Base-by-base conservation (phyloP, 23 red algal genomes). In the Gracilaria gracilis region DNA sequence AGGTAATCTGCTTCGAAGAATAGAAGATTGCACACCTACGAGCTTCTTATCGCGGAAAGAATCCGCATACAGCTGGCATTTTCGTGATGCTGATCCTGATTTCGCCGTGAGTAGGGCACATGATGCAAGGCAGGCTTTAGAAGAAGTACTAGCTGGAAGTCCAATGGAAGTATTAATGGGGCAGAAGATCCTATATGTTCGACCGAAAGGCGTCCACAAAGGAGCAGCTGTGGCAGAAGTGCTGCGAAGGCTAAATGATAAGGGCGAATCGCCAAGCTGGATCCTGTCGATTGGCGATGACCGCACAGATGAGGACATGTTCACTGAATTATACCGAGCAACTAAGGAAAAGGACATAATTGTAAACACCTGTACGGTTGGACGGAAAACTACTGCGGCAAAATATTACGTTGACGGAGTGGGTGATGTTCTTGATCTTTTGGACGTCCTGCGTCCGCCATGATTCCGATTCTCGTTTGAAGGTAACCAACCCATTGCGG, bases 281-380 rank as follows among this genome's bases (percentile, higher is more conserved):
- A 64, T 98, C 15, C 67, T 92, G 44, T 83, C 86, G 48, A 61
- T 98, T 25, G 96, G 96, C 55, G 96, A 98, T 57, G 93, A 98
- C 65, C 83, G 88, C 36, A 95, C 92, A 17, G 96, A 98, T 78
- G 96, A 95, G 79, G 93, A 95, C 29, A 98, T 98, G 96, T 98
- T 98, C 80, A 81, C 95, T 27, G 87, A 57, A 61, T 57, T 92
- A 37, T 84, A 78, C 42, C 86, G 84, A 31, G 42, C 57, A 55
- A 54, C 84, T 4, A 72, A 64, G 16, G 40, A 36, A 16, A 86
- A 12, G 28, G 70, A 96, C 54, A 47, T 91, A 23, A 55, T 80
- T 21, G 88, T 95, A 1, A 75, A 89, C 67, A 98, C 92, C 27
- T 95, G 91, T 67, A 98, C 92, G 7, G 92, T 98, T 29, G 96